Evolutionary conservation across 441 rosid genomes (phyloP).

Genomic region (Kokia cookei): DNA sequence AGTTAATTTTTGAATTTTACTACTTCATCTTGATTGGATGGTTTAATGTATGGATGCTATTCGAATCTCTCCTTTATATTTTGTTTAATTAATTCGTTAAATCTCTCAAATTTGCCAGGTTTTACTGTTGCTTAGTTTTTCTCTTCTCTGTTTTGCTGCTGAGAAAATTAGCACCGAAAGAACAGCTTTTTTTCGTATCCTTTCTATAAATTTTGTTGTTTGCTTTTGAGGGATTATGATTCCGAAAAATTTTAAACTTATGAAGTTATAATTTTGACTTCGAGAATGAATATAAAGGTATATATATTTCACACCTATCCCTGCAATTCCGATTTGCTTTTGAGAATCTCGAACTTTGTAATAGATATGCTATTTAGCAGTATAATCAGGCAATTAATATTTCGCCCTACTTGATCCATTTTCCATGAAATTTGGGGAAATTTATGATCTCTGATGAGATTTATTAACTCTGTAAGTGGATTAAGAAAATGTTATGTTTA

Average conservation of each 20-base stretch:
- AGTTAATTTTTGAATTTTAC: background rate
- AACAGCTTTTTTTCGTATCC: background rate
- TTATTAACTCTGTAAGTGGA: too few species aligned
- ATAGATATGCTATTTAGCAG: background rate
- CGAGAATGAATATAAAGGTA: background rate
- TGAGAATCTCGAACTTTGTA: background rate
- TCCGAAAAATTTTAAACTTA: background rate
- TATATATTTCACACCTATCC: background rate
- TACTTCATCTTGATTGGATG: background rate
- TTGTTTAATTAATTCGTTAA: background rate
- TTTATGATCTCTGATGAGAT: background rate
- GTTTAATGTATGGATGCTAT: background rate
- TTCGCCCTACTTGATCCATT: background rate
- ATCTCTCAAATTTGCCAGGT: background rate
- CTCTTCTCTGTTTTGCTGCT: background rate
- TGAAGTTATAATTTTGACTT: background rate
- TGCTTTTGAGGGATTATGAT: background rate
- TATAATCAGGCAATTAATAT: background rate
- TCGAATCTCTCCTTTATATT: background rate
- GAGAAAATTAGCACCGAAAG: slow-evolving; percentile 3
- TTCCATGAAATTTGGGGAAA: background rate
- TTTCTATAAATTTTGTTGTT: background rate
- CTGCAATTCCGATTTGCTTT: background rate
- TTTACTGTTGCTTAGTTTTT: background rate
- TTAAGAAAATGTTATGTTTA: too few species aligned